These are phyloP conservation scores for Ajuga reptans DNA, from an alignment of 305 asterid species.

Conservation along the genomic window DNA sequence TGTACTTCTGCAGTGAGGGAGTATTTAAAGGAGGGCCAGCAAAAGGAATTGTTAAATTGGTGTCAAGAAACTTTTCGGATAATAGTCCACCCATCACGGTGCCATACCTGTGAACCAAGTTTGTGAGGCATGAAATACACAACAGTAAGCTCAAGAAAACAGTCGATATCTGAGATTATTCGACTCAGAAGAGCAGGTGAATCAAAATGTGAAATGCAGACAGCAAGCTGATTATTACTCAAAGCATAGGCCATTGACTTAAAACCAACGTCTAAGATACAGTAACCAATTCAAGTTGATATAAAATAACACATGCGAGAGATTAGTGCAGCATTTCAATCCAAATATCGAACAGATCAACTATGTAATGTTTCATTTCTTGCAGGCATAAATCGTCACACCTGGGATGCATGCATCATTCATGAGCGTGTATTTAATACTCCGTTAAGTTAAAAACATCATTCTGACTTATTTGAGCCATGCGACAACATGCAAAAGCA, in stretches of 20 bases:
- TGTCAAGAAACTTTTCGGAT: constrained; percentile 85
- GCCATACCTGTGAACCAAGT: constrained; percentile 59
- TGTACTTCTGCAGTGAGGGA: constrained; percentile 94
- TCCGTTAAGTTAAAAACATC: background rate
- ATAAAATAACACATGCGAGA: background rate
- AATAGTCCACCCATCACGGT: constrained; percentile 95
- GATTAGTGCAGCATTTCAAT: background rate
- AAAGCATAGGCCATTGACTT: background rate
- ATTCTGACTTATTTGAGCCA: background rate
- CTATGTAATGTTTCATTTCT: background rate
- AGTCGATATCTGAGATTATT: background rate
- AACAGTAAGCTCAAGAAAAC: background rate
- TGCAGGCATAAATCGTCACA: background rate
- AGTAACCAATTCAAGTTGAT: background rate
- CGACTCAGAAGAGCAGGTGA: background rate
- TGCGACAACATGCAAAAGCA: background rate
- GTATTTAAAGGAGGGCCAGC: constrained; percentile 85
- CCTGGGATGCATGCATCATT: background rate
- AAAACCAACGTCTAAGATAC: background rate
- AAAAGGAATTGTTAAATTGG: constrained; percentile 77
- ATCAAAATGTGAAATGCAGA: background rate
- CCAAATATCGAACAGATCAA: background rate
- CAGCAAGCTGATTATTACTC: background rate
- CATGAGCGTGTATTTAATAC: background rate
- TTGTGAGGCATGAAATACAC: constrained; percentile 11